A percentile compares a stretch with the other conserved stretches of the same genome.
These are phyloP conservation scores for Microdochium paspali DNA, from an alignment of 2,329 filamentous ascomycete genomes.

Conservation along the genomic window DNA sequence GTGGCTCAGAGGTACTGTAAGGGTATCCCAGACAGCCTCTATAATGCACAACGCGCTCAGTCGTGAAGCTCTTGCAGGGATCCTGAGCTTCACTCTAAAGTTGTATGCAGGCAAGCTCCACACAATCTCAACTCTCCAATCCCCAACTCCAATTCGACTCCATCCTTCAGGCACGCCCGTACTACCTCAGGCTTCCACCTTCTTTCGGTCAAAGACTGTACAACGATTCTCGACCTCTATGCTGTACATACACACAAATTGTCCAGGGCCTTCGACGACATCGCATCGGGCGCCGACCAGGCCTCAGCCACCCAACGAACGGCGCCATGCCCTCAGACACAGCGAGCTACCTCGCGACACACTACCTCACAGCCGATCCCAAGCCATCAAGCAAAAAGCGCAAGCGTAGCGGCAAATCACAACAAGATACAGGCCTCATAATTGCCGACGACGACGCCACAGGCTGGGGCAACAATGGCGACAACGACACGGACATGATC, in stretches of 20 bases:
- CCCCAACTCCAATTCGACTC: background rate
- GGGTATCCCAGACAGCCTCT: too few relatives aligned
- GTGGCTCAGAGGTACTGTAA: too few relatives aligned
- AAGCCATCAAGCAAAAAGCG: conserved; percentile 49
- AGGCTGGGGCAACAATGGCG: conserved; percentile 33
- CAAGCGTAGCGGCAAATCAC: conserved; percentile 44
- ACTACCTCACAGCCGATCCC: conserved; percentile 63
- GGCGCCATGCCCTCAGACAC: conserved; percentile 48
- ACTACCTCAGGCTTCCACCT: too few relatives aligned
- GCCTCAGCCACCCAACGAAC: background rate
- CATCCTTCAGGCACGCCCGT: background rate
- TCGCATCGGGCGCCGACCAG: too few relatives aligned
- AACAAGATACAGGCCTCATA: conserved; percentile 40
- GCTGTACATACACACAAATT: too few relatives aligned
- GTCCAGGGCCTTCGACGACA: too few relatives aligned
- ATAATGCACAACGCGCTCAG: too few relatives aligned
- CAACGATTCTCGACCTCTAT: too few relatives aligned
- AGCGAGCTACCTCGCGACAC: conserved; percentile 79
- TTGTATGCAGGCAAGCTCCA: too few relatives aligned
- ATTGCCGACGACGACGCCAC: conserved; percentile 57
- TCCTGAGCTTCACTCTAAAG: too few relatives aligned
- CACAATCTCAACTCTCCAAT: background rate
- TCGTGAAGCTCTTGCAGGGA: too few relatives aligned
- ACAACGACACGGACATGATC: conserved; percentile 42
- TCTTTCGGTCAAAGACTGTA: too few relatives aligned